phyloP scores from a whole-genome alignment of 2,329 filamentous ascomycete species.

The Emergomyces pasteurianus region DNA sequence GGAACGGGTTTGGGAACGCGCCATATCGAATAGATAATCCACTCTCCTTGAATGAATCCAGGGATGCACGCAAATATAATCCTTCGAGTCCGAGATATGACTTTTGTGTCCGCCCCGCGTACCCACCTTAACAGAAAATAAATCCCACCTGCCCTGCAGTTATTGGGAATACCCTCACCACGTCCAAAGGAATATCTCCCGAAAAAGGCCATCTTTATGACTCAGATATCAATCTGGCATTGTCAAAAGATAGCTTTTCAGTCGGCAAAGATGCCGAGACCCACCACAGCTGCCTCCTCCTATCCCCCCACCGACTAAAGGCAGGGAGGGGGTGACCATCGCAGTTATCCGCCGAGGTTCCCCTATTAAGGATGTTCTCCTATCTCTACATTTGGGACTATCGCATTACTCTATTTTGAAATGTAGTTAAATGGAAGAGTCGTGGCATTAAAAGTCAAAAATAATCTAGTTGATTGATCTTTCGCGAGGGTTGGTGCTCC shows the following conservation, averaged over 20 bases:
- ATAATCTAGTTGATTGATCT: not conserved
- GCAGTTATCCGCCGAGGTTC: not conserved
- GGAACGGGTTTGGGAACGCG: not conserved
- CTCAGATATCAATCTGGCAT: not conserved
- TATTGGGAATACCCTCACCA: not conserved
- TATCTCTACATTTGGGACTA: not conserved
- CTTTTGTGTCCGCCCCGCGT: not conserved
- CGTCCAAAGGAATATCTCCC: not conserved
- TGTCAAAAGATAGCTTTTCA: not conserved
- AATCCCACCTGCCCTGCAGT: not conserved
- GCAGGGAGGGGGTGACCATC: no score
- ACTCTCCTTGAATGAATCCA: not conserved
- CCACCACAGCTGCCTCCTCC: not conserved
- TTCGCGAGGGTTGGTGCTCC: not conserved
- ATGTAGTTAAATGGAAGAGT: not conserved
- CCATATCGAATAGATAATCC: not conserved
- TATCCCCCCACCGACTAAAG: not conserved
- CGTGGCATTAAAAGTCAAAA: not conserved
- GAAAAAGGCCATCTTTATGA: not conserved
- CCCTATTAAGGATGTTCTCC: not conserved
- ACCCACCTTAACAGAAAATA: not conserved
- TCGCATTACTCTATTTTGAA: not conserved
- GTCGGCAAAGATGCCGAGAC: not conserved
- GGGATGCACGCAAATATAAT: not conserved
- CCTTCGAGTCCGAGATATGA: not conserved